phyloP scores from a whole-genome alignment of 2,329 filamentous ascomycete genomes.

The Beauveria sp. region DNA sequence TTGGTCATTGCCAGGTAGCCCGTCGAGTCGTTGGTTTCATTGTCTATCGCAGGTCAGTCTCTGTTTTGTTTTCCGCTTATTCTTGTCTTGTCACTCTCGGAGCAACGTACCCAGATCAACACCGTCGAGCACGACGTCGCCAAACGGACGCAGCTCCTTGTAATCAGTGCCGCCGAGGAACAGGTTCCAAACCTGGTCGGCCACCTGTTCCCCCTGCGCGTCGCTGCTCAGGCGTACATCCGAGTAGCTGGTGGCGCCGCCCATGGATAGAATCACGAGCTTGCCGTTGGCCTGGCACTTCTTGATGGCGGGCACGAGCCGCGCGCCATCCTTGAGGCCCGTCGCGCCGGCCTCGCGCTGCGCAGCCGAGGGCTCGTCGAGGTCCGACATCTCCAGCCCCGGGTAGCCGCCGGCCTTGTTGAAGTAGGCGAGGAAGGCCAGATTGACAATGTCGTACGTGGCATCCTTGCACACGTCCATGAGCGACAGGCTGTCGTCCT shows the following conservation, averaged over 20 bases:
- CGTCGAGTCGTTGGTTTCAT: constrained; percentile 54
- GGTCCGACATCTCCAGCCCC: constrained; percentile 6
- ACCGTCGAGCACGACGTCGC: constrained; percentile 57
- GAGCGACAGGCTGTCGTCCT: constrained; percentile 15
- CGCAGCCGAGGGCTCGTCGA: constrained; percentile 5
- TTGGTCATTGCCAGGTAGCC: constrained; percentile 54
- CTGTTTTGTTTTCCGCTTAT: background rate
- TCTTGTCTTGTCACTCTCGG: background rate
- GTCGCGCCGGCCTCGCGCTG: constrained; percentile 17
- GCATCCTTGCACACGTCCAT: constrained; percentile 15
- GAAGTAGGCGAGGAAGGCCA: constrained; percentile 17
- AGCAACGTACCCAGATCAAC: constrained; percentile 49
- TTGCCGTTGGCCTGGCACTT: constrained; percentile 58
- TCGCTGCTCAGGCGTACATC: constrained; percentile 47
- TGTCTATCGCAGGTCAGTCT: constrained; percentile 8
- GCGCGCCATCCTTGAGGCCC: constrained; percentile 15
- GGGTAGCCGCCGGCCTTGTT: constrained; percentile 13
- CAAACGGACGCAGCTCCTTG: constrained; percentile 54
- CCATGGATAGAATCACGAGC: constrained; percentile 62
- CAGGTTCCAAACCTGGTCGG: constrained; percentile 57
- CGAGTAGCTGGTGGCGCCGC: constrained; percentile 59
- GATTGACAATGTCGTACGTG: constrained; percentile 17
- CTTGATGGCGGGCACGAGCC: constrained; percentile 27
- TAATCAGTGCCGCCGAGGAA: constrained; percentile 45
- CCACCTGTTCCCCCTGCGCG: constrained; percentile 42